phyloP scores from a whole-genome alignment of 2,329 filamentous ascomycete species.

The Penicillium sp. region DNA sequence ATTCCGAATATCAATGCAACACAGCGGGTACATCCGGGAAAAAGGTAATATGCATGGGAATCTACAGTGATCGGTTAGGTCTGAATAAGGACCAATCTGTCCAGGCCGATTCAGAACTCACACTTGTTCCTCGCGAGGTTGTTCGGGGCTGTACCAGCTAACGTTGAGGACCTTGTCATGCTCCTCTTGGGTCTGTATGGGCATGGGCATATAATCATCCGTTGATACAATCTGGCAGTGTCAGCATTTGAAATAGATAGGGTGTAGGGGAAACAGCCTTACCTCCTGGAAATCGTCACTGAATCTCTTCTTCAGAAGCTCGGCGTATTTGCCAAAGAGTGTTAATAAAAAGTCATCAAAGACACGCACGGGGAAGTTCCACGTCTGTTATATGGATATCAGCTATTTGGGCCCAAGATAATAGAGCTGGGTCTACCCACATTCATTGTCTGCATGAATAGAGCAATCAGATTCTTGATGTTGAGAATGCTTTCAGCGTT shows the following conservation, averaged over 20 bases:
- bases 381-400: conserved; percentile 51
- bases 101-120: conserved; percentile 37
- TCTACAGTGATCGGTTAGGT: conserved; percentile 36
- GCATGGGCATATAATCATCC: conserved; percentile 99
- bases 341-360: conserved; percentile 79
- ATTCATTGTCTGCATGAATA: conserved; percentile 98
- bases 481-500: conserved; percentile 87
- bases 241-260: conserved; percentile 6
- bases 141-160: conserved; percentile 88
- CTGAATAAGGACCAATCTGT: neutral
- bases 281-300: conserved; percentile 93
- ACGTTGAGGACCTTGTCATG: conserved; percentile 94
- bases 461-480: conserved; percentile 81
- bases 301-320: conserved; percentile 80
- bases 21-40: conserved; percentile 96
- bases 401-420: conserved; percentile 1
- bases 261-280: conserved; percentile 9
- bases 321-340: conserved; percentile 87
- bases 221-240: conserved; percentile 58
- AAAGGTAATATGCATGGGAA: conserved; percentile 96
- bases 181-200: conserved; percentile 78
- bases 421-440: conserved; percentile 39
- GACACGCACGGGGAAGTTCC: conserved; percentile 74
- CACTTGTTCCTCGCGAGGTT: conserved; percentile 63
- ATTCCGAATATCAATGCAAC: conserved; percentile 95